A percentile compares a stretch with the other conserved stretches of the same genome.
Evolutionary conservation across 371 early-diverging fungal species (phyloP).

Genomic region (Mortierella sp.): DNA sequence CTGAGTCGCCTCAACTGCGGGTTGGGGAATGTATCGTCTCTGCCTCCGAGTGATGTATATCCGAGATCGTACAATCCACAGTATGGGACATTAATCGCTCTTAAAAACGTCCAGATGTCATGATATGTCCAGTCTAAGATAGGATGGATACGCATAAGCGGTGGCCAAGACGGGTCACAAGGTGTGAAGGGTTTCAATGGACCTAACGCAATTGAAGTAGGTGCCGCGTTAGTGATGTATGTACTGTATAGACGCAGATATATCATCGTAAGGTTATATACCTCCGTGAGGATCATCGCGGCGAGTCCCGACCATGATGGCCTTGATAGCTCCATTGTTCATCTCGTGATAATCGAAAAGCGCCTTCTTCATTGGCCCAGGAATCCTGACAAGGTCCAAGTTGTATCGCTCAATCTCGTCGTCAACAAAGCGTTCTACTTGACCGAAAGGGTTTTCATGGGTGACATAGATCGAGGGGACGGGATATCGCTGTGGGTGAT

Average conservation of each 20-base stretch:
- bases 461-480: slow-evolving; percentile 80
- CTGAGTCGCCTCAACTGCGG: slow-evolving; percentile 61
- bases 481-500: slow-evolving; percentile 6
- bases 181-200: slow-evolving; percentile 76
- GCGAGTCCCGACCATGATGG: slow-evolving; percentile 92
- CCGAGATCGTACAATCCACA: slow-evolving; percentile 93
- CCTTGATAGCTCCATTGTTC: slow-evolving; percentile 62
- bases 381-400: slow-evolving; percentile 72
- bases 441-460: slow-evolving; percentile 81
- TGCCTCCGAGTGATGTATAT: slow-evolving; percentile 95
- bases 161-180: slow-evolving; percentile 94
- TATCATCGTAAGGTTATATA: slow-evolving; percentile 56
- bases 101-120: slow-evolving; percentile 88
- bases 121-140: slow-evolving; percentile 92
- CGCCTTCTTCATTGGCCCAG: slow-evolving; percentile 85
- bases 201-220: slow-evolving; percentile 53
- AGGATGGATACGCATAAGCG: slow-evolving; percentile 92
- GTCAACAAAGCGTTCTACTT: slow-evolving; percentile 90
- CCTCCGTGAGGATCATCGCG: slow-evolving; percentile 92
- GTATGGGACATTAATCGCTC: slow-evolving; percentile 78
- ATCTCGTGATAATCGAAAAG: slow-evolving; percentile 72
- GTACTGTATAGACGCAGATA: background rate
- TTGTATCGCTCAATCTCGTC: slow-evolving; percentile 71
- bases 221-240: background rate
- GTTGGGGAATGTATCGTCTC: slow-evolving; percentile 88